Percentiles rank a stretch among this genome's conserved stretches.
Evolutionary conservation across 352 stramenopile genomes (phyloP).

Genomic region (Pythium apleroticum): DNA sequence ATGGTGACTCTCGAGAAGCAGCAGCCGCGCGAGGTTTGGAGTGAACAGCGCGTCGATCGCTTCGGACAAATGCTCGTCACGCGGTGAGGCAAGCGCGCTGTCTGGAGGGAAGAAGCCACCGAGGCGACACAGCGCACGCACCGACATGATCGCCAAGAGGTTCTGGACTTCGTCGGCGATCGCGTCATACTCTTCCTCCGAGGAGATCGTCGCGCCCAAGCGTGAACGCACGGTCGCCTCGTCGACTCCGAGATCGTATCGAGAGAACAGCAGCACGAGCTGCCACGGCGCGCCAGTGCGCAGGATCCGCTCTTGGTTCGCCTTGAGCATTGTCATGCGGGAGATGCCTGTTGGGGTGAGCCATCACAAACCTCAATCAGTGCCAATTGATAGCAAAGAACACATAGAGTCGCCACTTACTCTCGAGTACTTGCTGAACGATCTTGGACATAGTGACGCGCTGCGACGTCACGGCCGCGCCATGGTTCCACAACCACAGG

Average conservation of each 20-base stretch:
- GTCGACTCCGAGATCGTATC: slow-evolving; percentile 67
- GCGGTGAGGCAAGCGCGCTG: slow-evolving; percentile 48
- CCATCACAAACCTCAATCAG: not conserved
- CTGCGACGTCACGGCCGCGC: slow-evolving; percentile 21
- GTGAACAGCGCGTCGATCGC: slow-evolving; percentile 65
- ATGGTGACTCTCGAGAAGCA: slow-evolving; percentile 67
- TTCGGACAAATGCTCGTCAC: slow-evolving; percentile 42
- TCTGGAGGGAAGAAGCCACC: slow-evolving; percentile 57
- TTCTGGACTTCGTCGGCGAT: slow-evolving; percentile 64
- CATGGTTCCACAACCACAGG: slow-evolving; percentile 75
- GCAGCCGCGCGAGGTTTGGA: slow-evolving; percentile 62
- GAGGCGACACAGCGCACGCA: slow-evolving; percentile 66
- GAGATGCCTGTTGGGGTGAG: slow-evolving; percentile 47
- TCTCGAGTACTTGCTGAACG: slow-evolving; percentile 73
- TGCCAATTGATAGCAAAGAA: not conserved
- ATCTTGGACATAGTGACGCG: slow-evolving; percentile 65
- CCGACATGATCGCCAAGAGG: slow-evolving; percentile 68
- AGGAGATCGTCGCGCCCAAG: slow-evolving; percentile 39
- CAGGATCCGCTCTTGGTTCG: slow-evolving; percentile 59
- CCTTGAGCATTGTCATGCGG: slow-evolving; percentile 51
- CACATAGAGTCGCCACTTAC: slow-evolving; percentile 32
- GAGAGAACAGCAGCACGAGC: slow-evolving; percentile 61
- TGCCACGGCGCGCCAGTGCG: slow-evolving; percentile 67
- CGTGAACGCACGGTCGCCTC: slow-evolving; percentile 42
- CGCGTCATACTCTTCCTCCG: slow-evolving; percentile 40